Conservation (phyloP, 2,329 filamentous ascomycete genomes). For the Penicillium fuscoglaucum region DNA sequence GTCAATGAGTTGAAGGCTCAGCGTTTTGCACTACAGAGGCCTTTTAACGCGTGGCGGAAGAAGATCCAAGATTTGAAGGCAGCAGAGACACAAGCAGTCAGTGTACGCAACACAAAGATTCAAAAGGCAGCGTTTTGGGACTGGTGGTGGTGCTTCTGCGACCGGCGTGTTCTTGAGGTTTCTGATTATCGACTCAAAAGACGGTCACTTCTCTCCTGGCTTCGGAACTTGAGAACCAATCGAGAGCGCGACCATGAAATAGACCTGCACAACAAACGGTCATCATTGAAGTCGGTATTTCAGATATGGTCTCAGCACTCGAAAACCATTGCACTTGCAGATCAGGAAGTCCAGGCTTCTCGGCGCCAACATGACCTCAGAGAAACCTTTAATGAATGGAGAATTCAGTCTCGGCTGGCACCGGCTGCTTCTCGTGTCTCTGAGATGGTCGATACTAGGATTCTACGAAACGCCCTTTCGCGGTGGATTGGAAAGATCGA, state of each 20-base stretch:
- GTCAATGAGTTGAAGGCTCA: constrained; percentile 58
- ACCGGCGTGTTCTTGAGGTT: constrained; percentile 46
- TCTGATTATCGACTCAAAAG: constrained; percentile 44
- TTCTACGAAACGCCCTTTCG: constrained; percentile 49
- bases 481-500: constrained; percentile 52
- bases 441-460: constrained; percentile 46
- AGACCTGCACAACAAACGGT: constrained; percentile 32
- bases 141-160: constrained; percentile 49
- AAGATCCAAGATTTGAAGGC: constrained; percentile 40
- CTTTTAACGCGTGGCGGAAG: constrained; percentile 55
- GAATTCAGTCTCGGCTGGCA: constrained; percentile 43
- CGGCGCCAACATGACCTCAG: constrained; percentile 37
- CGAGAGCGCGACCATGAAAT: constrained; percentile 43
- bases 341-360: constrained; percentile 34
- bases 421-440: constrained; percentile 47
- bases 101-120: constrained; percentile 32
- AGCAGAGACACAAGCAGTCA: constrained; percentile 36
- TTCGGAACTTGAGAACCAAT: constrained; percentile 41
- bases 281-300: constrained; percentile 31
- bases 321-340: constrained; percentile 27
- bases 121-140: constrained; percentile 40
- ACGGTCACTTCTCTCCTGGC: constrained; percentile 44
- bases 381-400: constrained; percentile 46
- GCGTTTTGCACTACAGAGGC: constrained; percentile 55
- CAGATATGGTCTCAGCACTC: constrained; percentile 39